These are phyloP conservation scores for Aspergillus calidoustus DNA, from an alignment of 2,329 filamentous ascomycete species.

Conservation along the genomic window DNA sequence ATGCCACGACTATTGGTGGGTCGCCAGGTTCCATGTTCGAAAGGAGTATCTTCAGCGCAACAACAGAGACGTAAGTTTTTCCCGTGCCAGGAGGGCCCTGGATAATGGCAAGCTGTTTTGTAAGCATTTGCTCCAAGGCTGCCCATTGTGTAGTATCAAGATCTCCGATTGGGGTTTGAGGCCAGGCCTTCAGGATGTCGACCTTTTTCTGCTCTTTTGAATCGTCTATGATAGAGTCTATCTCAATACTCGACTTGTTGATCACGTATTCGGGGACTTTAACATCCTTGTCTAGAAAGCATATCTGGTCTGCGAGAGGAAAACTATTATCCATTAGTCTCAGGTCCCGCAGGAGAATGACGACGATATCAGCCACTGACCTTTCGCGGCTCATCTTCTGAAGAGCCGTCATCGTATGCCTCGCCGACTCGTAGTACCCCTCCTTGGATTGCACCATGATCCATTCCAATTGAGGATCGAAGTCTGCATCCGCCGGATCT, in stretches of 20 bases:
- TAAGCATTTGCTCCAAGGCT: constrained; percentile 72
- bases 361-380: constrained; percentile 29
- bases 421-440: constrained; percentile 77
- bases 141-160: constrained; percentile 74
- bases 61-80: constrained; percentile 82
- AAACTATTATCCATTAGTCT: constrained; percentile 40
- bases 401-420: constrained; percentile 73
- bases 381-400: constrained; percentile 66
- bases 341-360: neutral
- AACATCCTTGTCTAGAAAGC: constrained; percentile 44
- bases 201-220: constrained; percentile 49
- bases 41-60: constrained; percentile 69
- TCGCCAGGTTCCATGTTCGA: constrained; percentile 60
- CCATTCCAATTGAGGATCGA: constrained; percentile 72
- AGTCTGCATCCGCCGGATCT: constrained; percentile 60
- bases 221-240: constrained; percentile 50
- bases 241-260: constrained; percentile 54
- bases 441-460: constrained; percentile 77
- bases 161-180: constrained; percentile 43
- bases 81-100: constrained; percentile 82
- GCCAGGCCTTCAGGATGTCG: constrained; percentile 62
- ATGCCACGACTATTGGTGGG: constrained; percentile 76
- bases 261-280: constrained; percentile 58
- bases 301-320: constrained; percentile 50
- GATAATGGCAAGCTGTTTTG: constrained; percentile 72